Conservation (phyloP, 2,329 filamentous ascomycete species). For the Penicillium sp. region DNA sequence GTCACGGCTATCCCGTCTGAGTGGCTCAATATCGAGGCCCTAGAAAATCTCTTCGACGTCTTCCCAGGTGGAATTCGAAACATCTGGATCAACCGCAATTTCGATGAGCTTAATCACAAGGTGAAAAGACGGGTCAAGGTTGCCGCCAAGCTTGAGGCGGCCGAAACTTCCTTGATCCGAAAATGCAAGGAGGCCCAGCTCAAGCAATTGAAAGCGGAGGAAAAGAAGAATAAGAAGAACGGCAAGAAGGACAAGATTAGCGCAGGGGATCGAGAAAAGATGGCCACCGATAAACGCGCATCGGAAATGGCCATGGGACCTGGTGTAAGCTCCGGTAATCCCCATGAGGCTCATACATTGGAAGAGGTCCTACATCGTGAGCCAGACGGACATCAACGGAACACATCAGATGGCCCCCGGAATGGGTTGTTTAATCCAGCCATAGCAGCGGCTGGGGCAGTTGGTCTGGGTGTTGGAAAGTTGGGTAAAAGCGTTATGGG, state of each 20-base stretch:
- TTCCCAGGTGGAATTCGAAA: conserved; percentile 94
- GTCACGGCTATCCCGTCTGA: conserved; percentile 87
- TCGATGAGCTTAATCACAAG: conserved; percentile 79
- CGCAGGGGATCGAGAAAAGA: conserved; percentile 46
- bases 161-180: conserved; percentile 82
- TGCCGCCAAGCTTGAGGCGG: conserved; percentile 71
- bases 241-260: conserved; percentile 26
- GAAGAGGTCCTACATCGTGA: conserved; percentile 42
- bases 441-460: conserved; percentile 52
- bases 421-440: conserved; percentile 45
- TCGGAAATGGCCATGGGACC: conserved; percentile 47
- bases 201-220: conserved; percentile 65
- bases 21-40: conserved; percentile 81
- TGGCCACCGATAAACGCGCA: conserved; percentile 51
- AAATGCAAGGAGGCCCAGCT: conserved; percentile 75
- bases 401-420: conserved; percentile 17
- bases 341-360: conserved; percentile 57
- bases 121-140: conserved; percentile 72
- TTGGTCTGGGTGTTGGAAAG: conserved; percentile 50
- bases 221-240: conserved; percentile 59
- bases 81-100: conserved; percentile 93
- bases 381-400: conserved; percentile 10
- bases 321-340: conserved; percentile 58
- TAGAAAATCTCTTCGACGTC: conserved; percentile 86
- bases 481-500: conserved; percentile 48